These are phyloP conservation scores for Lachnellula occidentalis DNA, from an alignment of 2,329 filamentous ascomycete genomes.

Conservation along the genomic window DNA sequence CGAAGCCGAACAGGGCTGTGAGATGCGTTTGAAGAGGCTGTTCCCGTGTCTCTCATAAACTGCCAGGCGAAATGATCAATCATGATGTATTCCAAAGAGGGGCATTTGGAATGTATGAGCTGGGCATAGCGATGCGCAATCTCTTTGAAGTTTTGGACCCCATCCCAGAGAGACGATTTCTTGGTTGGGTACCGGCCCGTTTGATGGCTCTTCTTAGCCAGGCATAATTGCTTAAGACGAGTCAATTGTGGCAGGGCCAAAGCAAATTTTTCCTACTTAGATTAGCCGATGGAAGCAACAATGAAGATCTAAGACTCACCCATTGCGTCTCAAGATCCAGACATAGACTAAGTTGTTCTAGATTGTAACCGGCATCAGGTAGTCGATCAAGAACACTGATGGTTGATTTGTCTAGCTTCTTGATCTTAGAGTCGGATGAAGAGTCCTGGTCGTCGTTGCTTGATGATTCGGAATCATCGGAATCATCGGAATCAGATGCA, in stretches of 20 bases:
- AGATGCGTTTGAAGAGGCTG: not conserved
- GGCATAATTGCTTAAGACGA: conserved; percentile 5
- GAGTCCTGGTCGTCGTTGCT: not conserved
- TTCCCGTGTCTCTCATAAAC: not conserved
- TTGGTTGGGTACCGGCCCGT: conserved; percentile 5
- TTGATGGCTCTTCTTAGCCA: not conserved
- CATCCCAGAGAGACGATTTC: conserved; percentile 5
- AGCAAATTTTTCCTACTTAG: conserved; percentile 4
- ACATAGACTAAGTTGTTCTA: conserved; percentile 6
- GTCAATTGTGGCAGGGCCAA: not conserved
- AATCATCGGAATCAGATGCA: not conserved
- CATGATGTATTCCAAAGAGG: conserved; percentile 10
- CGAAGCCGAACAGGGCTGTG: not conserved
- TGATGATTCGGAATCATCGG: not conserved
- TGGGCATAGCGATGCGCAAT: conserved; percentile 11
- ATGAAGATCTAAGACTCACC: not conserved
- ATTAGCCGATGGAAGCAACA: not conserved
- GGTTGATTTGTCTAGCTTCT: not conserved
- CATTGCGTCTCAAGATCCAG: conserved; percentile 10
- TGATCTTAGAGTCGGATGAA: not conserved
- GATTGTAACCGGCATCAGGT: conserved; percentile 1
- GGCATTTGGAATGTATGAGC: conserved; percentile 7
- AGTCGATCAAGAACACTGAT: conserved; percentile 10
- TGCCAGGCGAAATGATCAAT: conserved; percentile 10
- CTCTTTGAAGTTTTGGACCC: not conserved